Conservation (phyloP, 1,139 yeast species). For the Protomyces gravidus region DNA sequence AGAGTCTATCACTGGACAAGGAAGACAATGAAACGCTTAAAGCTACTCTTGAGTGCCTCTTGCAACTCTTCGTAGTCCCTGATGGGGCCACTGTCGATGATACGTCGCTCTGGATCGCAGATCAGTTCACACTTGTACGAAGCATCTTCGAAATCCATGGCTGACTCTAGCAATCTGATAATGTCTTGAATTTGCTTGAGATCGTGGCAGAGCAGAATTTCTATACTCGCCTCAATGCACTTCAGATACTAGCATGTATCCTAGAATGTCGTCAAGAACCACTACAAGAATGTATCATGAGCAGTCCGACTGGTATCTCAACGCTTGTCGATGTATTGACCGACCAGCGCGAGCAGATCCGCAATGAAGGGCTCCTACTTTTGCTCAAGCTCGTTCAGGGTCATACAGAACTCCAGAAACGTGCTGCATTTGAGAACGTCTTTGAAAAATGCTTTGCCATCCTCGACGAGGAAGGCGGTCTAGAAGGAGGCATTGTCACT, state of each 20-base stretch:
- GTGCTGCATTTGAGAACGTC: slow-evolving; percentile 91
- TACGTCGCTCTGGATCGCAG: slow-evolving; percentile 91
- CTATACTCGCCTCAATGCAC: slow-evolving; percentile 70
- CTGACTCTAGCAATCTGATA: slow-evolving; percentile 47
- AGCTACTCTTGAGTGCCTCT: slow-evolving; percentile 78
- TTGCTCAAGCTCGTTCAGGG: slow-evolving; percentile 76
- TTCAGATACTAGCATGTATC: slow-evolving; percentile 80
- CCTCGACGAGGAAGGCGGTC: slow-evolving; percentile 82
- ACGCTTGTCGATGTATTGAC: slow-evolving; percentile 64
- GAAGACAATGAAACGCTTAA: slow-evolving; percentile 70
- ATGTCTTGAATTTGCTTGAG: slow-evolving; percentile 56
- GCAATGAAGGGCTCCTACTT: slow-evolving; percentile 51
- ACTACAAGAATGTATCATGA: slow-evolving; percentile 68
- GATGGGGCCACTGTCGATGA: slow-evolving; percentile 56
- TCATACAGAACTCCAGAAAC: slow-evolving; percentile 80
- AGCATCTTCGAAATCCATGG: background rate
- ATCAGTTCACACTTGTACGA: slow-evolving; percentile 69
- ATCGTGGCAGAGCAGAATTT: slow-evolving; percentile 60
- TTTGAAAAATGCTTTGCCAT: slow-evolving; percentile 76
- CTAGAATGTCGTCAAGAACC: slow-evolving; percentile 69
- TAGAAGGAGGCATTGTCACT: slow-evolving; percentile 72
- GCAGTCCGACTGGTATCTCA: slow-evolving; percentile 75
- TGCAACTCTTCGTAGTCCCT: slow-evolving; percentile 69
- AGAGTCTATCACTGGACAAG: slow-evolving; percentile 61
- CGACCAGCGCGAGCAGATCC: slow-evolving; percentile 76